Evolutionary conservation across 305 asterid species (phyloP).

Genomic region (Solanum hybrid): DNA sequence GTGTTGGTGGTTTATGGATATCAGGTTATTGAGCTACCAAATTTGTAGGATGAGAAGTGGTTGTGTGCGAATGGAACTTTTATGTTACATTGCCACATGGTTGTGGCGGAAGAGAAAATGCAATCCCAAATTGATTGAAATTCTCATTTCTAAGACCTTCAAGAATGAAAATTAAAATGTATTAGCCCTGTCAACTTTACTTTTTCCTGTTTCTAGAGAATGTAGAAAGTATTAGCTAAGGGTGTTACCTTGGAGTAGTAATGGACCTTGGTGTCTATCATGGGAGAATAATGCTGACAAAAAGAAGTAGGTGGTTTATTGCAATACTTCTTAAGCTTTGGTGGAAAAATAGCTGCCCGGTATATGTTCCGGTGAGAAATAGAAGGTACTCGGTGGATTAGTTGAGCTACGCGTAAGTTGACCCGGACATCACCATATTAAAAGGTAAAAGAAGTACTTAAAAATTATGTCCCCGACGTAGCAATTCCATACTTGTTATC

Average conservation of each 20-base stretch:
- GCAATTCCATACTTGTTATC: background rate
- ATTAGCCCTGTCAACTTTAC: background rate
- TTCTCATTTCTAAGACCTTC: slow-evolving; percentile 5
- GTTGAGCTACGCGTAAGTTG: background rate
- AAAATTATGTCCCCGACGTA: background rate
- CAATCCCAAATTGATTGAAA: background rate
- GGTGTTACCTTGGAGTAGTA: background rate
- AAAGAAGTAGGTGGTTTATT: background rate
- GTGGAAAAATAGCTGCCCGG: background rate
- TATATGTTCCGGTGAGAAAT: background rate
- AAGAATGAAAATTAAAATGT: background rate
- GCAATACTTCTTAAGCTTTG: background rate
- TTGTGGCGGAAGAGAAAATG: background rate
- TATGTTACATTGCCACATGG: background rate
- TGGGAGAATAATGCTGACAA: background rate
- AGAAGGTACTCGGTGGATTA: background rate
- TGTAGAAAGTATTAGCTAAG: background rate
- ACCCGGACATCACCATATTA: background rate
- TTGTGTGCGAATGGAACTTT: background rate
- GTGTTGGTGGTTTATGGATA: background rate
- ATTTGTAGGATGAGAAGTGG: background rate
- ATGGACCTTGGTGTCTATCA: background rate
- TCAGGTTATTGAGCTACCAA: background rate
- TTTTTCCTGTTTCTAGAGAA: background rate
- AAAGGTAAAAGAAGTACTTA: background rate